Base-by-base conservation (phyloP, 2,329 filamentous ascomycete genomes). In the Fusarium dimerum region DNA sequence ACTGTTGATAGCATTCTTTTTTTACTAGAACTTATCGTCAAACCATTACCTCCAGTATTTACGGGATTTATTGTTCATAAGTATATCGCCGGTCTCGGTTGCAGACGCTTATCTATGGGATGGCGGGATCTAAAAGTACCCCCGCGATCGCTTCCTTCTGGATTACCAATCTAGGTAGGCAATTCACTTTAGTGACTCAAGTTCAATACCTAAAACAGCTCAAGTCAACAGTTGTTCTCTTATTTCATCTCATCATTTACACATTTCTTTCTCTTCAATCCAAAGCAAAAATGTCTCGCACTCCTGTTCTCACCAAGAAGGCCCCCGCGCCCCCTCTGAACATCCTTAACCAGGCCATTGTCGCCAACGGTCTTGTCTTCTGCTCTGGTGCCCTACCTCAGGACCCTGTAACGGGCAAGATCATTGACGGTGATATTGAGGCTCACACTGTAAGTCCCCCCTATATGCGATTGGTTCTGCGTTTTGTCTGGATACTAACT, bases 371-470 rank as follows among this genome's bases (percentile, higher is more conserved):
- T 55, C 79, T 86, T 52, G 79, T 90, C 70, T 90, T 84, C 73
- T 81, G 87, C 60, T 89, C 86, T 0, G 88, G 87, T 57, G 84
- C 86, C 57, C 85, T 90, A 56, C 86, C 86, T 43, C 82, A 83
- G 55, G 83, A 87, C 66, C 75, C 63, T 1, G 40, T 75, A 48
- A 70, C 72, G 0, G 85, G 83, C 38, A 80, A 81, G 54, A 73
- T 88, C 39, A 76, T 88, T 58, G 76, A 83, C n/a, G 87, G 86
- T 32, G 81, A 76, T 62, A 84, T 90, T 57, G 80, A 83, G 47
- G 80, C 84, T 41, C 83, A 87, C 68, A 89, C 88, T 12, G 75
- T 74, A 51, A 50, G 66, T 3, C 2, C 18, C 5, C 11, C 20
- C 7, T 26, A 7, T 26, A 7, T 26, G 7, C 20, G 7, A 26